These are phyloP conservation scores for Verticillium dahliae DNA, from an alignment of 2,329 filamentous ascomycete genomes.

Conservation along the genomic window DNA sequence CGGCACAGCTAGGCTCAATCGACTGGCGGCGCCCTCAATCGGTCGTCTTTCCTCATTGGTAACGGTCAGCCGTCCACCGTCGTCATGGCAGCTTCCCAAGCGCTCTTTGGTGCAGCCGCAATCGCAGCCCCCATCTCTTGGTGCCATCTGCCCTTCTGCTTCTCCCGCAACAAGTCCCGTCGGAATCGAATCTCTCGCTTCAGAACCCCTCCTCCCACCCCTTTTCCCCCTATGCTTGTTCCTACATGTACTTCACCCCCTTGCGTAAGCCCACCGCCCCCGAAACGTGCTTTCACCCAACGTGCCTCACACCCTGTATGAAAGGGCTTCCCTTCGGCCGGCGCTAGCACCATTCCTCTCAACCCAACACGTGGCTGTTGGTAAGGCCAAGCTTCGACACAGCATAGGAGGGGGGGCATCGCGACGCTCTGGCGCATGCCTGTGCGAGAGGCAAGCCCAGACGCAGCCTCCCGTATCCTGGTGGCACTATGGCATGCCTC, in stretches of 20 bases:
- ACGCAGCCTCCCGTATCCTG: not conserved
- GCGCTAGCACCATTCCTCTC: conserved; percentile 4
- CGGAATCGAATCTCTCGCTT: not conserved
- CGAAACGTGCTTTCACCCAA: not conserved
- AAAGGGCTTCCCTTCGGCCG: conserved; percentile 8
- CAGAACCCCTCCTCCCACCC: not conserved
- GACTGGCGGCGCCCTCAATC: not conserved
- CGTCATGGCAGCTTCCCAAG: not conserved
- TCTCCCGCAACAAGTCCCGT: not conserved
- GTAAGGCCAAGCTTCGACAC: conserved; percentile 1
- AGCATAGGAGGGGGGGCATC: not conserved
- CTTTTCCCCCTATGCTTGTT: not conserved
- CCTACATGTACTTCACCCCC: not conserved
- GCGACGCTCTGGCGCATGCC: not conserved
- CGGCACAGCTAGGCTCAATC: not conserved
- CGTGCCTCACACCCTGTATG: not conserved
- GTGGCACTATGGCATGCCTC: conserved; percentile 2
- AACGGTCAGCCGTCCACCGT: not conserved
- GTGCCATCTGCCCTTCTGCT: not conserved
- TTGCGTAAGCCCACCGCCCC: not conserved
- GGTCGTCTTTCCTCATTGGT: not conserved
- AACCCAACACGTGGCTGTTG: conserved; percentile 9
- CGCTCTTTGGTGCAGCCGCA: not conserved
- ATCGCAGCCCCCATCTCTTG: not conserved
- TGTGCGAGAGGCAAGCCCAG: not conserved